Evolutionary conservation across 192 early-diverging fungal genomes (phyloP), one percentile per base, ranked within the genome.

Genomic region (Umbelopsis isabellina): DNA sequence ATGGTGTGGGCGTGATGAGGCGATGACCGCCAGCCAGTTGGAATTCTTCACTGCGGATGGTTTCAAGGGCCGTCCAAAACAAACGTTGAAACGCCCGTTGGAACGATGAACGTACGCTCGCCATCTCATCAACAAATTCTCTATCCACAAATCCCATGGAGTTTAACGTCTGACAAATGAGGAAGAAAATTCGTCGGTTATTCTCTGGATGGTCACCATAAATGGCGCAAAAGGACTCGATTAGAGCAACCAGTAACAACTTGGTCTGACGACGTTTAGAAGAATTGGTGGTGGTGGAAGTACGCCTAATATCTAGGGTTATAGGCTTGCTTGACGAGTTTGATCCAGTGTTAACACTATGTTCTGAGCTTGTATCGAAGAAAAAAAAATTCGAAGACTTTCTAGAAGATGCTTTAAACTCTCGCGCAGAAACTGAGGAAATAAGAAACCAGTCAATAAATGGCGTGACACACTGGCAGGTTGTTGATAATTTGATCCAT

Each of bases 171-270:
- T 91, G 89, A 73, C 97, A 97, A 35, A 98, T 91, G 15, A 92
- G 80, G 69, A 91, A 94, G 69, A 98, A 98, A 18, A 97, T 80
- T 46, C 86, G 80, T 22, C 90, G 91, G 74, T 95, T 97, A 49
- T 89, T 86, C 74, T 95, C 88, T 2, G 93, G 92, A 46, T 88
- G 87, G 53, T 95, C 88, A 75, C 94, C 94, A 79, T 97, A 97
- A 21, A 95, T 77, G 37, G 86, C 77, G 73, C 94, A 95, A 82
- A 95, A 98, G 73, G 93, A 93, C 67, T 98, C 97, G 2, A 98
- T 83, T 21, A 98, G 77, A 21, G 93, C 90, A 0, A 97, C 95
- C 16, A 98, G 83, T 0, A 98, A 77, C 37, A 98, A 80, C 30
- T 91, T 86, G 23, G 91, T 91, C 74, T 95, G 94, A 41, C 83